Base-by-base conservation (phyloP, 2,329 filamentous ascomycete species). In the Cucurbitaria berberidis region DNA sequence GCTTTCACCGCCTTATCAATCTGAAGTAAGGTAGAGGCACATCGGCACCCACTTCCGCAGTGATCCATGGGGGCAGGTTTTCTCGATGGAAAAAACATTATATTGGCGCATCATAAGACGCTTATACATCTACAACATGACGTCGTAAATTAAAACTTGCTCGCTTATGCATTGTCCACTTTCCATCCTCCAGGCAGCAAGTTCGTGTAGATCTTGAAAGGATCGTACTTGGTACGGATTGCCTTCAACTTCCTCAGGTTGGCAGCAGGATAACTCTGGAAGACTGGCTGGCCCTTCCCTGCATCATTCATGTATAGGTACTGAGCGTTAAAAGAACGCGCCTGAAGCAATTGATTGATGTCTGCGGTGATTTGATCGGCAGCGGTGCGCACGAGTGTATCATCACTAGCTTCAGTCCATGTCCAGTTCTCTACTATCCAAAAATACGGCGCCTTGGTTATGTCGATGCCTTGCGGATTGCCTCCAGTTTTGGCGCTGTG, bases 161-260 rank as follows among this genome's bases (percentile, higher is more conserved):
- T 18, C 18, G 10, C 22, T 40, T 18, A 51, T 15, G 48, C 53
- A 16, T 62, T n/a, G 0, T 41, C 53, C 1, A 67, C 57, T 26
- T 67, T 66, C 55, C 59, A 68, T 1, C 63, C 64, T 15, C 63
- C 63, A 15, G 59, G 56, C 51, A 67, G 60, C 15, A 68, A 27
- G 15, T 66, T 47, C 1, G 64, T 65, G 18, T 70, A 74, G 0
- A 69, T 51, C 24, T 59, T 63, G 1, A 57, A 48, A 2, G 68
- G 68, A 46, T 76, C 72, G 30, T 73, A 74, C 51, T 67, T 65
- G 1, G 51, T 45, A 36, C 72, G 69, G 39, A 74, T 63, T 35
- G 45, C 18, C 46, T 71, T 58, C 45, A 75, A 36, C 38, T 51
- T 60, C 44, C 56, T 45, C 22, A 74, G 34, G 51, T 73, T 74